Evolutionary conservation across 345 rosid genomes (phyloP).

Genomic region (Brassica carinata): DNA sequence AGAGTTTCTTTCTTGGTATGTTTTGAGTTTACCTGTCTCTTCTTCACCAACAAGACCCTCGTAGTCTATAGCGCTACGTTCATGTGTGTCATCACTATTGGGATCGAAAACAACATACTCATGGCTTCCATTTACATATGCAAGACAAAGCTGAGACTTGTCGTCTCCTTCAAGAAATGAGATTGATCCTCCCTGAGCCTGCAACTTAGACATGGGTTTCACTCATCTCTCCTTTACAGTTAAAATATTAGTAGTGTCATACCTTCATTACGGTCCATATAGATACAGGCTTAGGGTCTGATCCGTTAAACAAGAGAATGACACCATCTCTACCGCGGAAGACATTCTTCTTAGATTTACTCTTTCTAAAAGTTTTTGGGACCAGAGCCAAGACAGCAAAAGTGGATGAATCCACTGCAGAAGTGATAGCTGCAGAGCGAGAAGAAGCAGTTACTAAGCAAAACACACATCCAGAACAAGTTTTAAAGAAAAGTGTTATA

Average conservation of each 20-base stretch:
- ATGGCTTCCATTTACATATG: constrained; percentile 71
- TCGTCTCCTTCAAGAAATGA: constrained; percentile 49
- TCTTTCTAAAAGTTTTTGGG: constrained; percentile 46
- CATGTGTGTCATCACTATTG: constrained; percentile 51
- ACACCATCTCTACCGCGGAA: constrained; percentile 69
- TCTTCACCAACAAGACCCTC: constrained; percentile 45
- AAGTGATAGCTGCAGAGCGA: constrained; percentile 66
- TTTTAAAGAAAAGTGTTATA: not conserved
- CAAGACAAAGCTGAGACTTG: constrained; percentile 53
- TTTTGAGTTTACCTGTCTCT: constrained; percentile 50
- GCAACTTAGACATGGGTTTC: constrained; percentile 27
- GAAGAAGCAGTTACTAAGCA: not conserved
- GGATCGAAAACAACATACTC: constrained; percentile 88
- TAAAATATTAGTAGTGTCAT: not conserved
- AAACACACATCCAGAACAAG: constrained; percentile 6
- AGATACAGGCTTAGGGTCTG: constrained; percentile 69
- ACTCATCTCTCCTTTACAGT: not conserved
- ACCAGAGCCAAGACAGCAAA: constrained; percentile 78
- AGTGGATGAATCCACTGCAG: constrained; percentile 47
- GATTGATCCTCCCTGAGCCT: constrained; percentile 31
- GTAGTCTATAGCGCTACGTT: constrained; percentile 43
- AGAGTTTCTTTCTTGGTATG: constrained; percentile 3
- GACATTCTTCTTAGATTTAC: constrained; percentile 41
- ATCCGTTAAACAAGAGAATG: constrained; percentile 65
- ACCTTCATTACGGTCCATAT: constrained; percentile 88